phyloP scores from a whole-genome alignment of 257 asterid genomes.

The Solanum arcanum region DNA sequence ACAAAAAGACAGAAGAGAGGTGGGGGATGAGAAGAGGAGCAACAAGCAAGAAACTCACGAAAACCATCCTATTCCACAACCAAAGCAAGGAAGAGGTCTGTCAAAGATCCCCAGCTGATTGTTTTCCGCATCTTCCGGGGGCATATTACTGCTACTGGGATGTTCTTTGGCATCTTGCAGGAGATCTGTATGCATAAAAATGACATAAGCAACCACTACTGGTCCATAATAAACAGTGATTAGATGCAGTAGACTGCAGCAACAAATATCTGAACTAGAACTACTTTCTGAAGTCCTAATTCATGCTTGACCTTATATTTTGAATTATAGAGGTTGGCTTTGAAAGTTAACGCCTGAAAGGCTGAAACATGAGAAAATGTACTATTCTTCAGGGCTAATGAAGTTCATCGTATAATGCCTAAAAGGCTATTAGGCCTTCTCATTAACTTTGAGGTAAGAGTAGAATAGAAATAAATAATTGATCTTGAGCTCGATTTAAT shows the following conservation, averaged over 20 bases:
- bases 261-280: neutral
- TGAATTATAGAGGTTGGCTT: neutral
- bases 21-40: neutral
- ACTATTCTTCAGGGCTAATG: neutral
- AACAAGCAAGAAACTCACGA: constrained; percentile 31
- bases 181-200: neutral
- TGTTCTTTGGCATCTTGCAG: constrained; percentile 26
- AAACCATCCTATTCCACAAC: constrained; percentile 96
- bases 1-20: neutral
- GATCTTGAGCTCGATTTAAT: neutral
- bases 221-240: neutral
- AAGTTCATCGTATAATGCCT: neutral
- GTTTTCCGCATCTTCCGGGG: constrained; percentile 53
- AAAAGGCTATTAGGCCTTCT: neutral
- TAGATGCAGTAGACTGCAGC: neutral
- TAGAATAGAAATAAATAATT: neutral
- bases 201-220: neutral
- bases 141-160: constrained; percentile 48
- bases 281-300: neutral
- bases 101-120: constrained; percentile 59
- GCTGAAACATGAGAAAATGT: neutral
- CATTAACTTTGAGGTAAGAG: neutral
- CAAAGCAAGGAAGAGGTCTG: constrained; percentile 91
- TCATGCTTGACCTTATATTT: neutral
- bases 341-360: neutral